Evolutionary conservation across 2,329 filamentous ascomycete genomes (phyloP), one percentile per base, ranked within the genome.

Genomic region (Hypoxylon sp.): DNA sequence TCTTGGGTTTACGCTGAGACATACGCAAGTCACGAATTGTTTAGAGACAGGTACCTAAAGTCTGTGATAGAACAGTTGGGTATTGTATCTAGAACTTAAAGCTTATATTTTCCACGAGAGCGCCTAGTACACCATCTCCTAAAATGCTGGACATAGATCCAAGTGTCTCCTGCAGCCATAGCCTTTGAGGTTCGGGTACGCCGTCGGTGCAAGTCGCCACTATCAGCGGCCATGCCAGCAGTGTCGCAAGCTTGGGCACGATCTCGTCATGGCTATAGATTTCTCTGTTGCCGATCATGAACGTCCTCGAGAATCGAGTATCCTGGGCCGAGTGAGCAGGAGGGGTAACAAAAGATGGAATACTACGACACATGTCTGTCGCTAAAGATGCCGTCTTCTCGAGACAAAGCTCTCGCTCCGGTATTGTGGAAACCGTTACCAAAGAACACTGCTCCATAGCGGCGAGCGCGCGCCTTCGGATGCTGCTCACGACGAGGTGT

Each of bases 61-160:
- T n/a, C n/a, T n/a, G n/a, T n/a, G n/a, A n/a, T n/a, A n/a, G n/a
- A n/a, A n/a, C n/a, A n/a, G 26, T 29, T 6, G 26, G 26, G 6
- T 6, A 29, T 29, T 35, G 27, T 42, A 53, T 33, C 21, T 56
- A 60, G 38, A 60, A 60, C 13, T 35, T 54, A 46, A 61, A 55
- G 24, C 40, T 46, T 2, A 20, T 17, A 31, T 55, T 17, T 1
- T 58, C 46, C 3, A n/a, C 21, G 13, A 55, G 40, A 13, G 33
- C 24, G 10, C 37, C 27, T 5, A 61, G 58, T 10, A 31, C 20
- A 3, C 40, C 38, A 48, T 61, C 41, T 26, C 58, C 58, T 29
- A 61, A 24, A 11, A 41, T n/a, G 8, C 31, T 31, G 27, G 49
- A 45, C 38, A 58, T 17, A n/a, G 27, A 54, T 40, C 50, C 50